Base-by-base conservation (phyloP, 1,139 yeast genomes). In the Nadsonia commutata region DNA sequence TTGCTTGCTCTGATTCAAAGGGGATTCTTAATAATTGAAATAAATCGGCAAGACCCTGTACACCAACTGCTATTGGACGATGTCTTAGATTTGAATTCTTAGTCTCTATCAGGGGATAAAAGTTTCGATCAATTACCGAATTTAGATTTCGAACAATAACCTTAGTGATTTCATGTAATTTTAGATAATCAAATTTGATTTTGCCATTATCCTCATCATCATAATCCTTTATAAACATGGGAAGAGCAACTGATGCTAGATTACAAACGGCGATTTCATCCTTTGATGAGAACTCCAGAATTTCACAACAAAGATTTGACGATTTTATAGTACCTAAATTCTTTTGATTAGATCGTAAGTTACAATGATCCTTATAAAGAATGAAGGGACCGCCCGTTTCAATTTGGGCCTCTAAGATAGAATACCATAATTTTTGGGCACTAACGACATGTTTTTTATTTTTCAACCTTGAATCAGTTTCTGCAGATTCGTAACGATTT, bases 311-410 rank as follows among this genome's bases (percentile, higher is more conserved):
- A 62, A 82, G 70, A 58, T 82, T 82, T 16, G 90, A 80, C 16
- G 86, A 78, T 59, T 81, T 80, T 57, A 82, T 82, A 31, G 76
- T 67, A 53, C 94, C 94, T 58, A 81, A 68, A 56, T 81, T 80
- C 68, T 78, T 71, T 64, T 82, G 93, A 62, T 82, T 82, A 46
- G 82, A 69, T 59, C 81, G 81, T 44, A 61, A 52, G 62, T 82
- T 82, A 66, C 90, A 80, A 38, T 88, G 76, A 64, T 82, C 94
- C 59, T 82, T 82, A 66, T 80, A 82, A 42, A 82, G 65, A 76
- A 82, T 78, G 63, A 77, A 81, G 39, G 94, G 94, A 46, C 80
- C 78, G 55, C 94, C 93, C 11, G 93, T 81, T 64, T 82, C 93
- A 40, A 82, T 78, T 63, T 82, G 93, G 37, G 86, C 74, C 53